A percentile compares a stretch with the other conserved stretches of the same genome.
Evolutionary conservation across 2,329 filamentous ascomycete genomes (phyloP).

Genomic region (Graphiopsis chlorocephala): DNA sequence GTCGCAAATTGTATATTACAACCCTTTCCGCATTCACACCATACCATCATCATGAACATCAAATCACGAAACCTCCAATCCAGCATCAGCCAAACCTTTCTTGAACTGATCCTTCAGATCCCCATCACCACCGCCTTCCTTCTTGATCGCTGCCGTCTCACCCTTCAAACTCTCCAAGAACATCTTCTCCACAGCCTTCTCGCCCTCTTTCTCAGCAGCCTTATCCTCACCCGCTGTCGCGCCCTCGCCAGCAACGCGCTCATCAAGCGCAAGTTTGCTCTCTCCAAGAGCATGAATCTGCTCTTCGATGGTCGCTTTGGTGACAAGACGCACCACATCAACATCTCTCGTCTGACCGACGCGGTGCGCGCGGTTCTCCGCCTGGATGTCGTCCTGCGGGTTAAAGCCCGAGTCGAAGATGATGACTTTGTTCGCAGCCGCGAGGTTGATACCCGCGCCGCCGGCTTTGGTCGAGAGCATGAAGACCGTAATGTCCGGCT

Average conservation of each 20-base stretch:
- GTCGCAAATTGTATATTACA: neutral
- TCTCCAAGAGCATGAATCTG: conserved; percentile 87
- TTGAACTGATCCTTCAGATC: conserved; percentile 44
- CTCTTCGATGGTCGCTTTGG: conserved; percentile 81
- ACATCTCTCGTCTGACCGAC: conserved; percentile 89
- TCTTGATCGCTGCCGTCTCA: conserved; percentile 26
- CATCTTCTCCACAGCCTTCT: conserved; percentile 41
- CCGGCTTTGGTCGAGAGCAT: conserved; percentile 90
- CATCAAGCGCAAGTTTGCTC: conserved; percentile 88
- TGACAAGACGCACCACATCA: conserved; percentile 83
- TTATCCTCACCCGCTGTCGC: conserved; percentile 32
- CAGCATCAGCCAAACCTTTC: conserved; percentile 41
- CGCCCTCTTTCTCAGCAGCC: conserved; percentile 44
- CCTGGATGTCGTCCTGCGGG: conserved; percentile 96
- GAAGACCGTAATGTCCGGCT: conserved; percentile 80
- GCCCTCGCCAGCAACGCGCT: conserved; percentile 64
- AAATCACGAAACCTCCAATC: conserved; percentile 35
- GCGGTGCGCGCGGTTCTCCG: conserved; percentile 92
- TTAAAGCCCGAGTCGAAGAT: conserved; percentile 98
- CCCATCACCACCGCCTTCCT: neutral
- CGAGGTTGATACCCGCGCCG: conserved; percentile 95
- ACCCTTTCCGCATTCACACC: neutral
- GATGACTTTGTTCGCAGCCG: conserved; percentile 93
- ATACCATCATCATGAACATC: neutral
- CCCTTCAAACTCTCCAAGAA: conserved; percentile 29